These are phyloP conservation scores for Albifimbria verrucaria DNA, from an alignment of 2,329 filamentous ascomycete genomes.

Conservation along the genomic window DNA sequence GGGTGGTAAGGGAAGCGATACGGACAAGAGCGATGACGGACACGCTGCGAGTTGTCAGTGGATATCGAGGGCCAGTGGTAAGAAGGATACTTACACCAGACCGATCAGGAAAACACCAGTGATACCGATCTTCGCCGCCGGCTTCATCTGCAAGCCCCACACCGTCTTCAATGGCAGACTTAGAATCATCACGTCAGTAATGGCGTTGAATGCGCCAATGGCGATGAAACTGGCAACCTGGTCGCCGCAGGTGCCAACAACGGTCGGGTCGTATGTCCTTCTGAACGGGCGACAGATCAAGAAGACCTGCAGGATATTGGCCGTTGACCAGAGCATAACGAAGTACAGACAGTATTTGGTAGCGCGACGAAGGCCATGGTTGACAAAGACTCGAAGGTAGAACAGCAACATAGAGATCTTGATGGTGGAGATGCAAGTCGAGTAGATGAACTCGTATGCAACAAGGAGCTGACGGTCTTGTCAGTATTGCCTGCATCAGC, in stretches of 20 bases:
- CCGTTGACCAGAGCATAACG: slow-evolving; percentile 22
- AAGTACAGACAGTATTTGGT: slow-evolving; percentile 26
- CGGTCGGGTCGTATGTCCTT: slow-evolving; percentile 19
- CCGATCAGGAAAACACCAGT: slow-evolving; percentile 25
- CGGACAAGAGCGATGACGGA: slow-evolving; percentile 20
- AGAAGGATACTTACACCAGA: slow-evolving; percentile 16
- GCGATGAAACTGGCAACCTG: slow-evolving; percentile 34
- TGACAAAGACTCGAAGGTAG: slow-evolving; percentile 40
- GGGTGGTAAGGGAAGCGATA: slow-evolving; percentile 14
- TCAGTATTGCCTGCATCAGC: too few species aligned
- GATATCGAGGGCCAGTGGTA: background rate
- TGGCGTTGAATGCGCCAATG: slow-evolving; percentile 35
- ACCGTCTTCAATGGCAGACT: slow-evolving; percentile 33
- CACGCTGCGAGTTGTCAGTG: slow-evolving; percentile 10
- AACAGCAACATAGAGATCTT: slow-evolving; percentile 40
- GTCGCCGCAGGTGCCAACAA: slow-evolving; percentile 30
- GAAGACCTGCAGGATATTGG: slow-evolving; percentile 20
- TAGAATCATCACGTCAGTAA: slow-evolving; percentile 35
- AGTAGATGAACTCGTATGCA: slow-evolving; percentile 34
- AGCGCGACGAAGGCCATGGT: slow-evolving; percentile 21
- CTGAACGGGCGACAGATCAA: slow-evolving; percentile 21
- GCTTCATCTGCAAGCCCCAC: slow-evolving; percentile 29
- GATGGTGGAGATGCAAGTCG: slow-evolving; percentile 29
- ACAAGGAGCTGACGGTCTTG: slow-evolving; percentile 24
- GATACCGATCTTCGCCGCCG: slow-evolving; percentile 23